Evolutionary conservation across 805 yeast species (phyloP), one percentile per base, ranked within the genome.

Genomic region (Metschnikowia matae): DNA sequence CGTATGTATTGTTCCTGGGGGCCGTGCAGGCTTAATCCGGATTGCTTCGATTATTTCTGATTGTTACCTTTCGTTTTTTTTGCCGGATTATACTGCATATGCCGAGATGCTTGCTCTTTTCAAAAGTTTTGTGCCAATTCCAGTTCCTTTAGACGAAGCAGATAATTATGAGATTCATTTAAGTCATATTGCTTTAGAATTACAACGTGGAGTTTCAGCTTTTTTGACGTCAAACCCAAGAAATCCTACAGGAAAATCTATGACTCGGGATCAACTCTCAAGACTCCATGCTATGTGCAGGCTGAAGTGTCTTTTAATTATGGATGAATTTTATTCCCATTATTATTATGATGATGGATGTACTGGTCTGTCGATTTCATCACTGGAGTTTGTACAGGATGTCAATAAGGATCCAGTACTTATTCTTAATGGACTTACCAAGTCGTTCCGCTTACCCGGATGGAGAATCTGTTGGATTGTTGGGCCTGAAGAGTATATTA

Each of bases 381-480:
- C 82, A 4, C 81, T 83, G 3, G 73, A 72, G 51, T 74, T 66
- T 53, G 75, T 81, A 21, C 70, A 77, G 31, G 84, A 81, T 55
- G 85, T 81, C 21, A 75, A 81, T 57, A 65, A 64, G 48, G 85
- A 81, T 57, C 85, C 84, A 0, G 85, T 81, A 7, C 70, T 81
- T 56, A 79, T 81, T 51, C 70, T 81, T 53, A 83, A 81, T 62
- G 85, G 85, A 1, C 68, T 81, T 36, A 81, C 85, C 45, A 81
- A 81, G 63, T 80, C 82, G 2, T 81, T 81, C 67, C 69, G 85
- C 52, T 70, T 81, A 43, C 85, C 85, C 2, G 85, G 85, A 1
- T 81, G 84, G 84, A 70, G 85, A 64, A 76, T 78, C 10, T 80
- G 84, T 56, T 81, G 85, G 85, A 71, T 81, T 48, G 67, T 81